Base-by-base conservation (phyloP, 2,329 filamentous ascomycete genomes). In the Bipolaris oryzae region DNA sequence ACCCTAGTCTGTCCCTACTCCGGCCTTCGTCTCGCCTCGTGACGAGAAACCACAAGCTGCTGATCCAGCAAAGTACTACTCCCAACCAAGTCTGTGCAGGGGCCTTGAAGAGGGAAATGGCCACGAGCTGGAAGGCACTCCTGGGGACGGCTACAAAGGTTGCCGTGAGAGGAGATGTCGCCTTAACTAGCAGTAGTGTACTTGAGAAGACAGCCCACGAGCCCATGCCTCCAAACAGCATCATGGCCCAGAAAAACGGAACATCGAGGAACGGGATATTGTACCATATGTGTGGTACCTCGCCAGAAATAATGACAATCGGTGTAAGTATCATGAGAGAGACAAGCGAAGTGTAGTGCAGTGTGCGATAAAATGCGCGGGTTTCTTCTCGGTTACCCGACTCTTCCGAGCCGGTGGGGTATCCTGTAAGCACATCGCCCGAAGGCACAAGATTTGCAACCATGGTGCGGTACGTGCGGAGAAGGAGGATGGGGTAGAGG, bases 231-330 rank as follows among this genome's bases (percentile, higher is more conserved):
- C 80, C 80, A 53, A 80, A 80, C 3, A 79, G 63, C 37, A 81
- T 78, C 76, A 84, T 80, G 39, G 84, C 71, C 82, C 82, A 84
- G 72, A 84, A 83, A 68, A 81, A 85, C 2, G 81, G 81, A 1
- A 84, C 80, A 55, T 84, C 82, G 10, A 84, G 76, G 69, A 83
- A 81, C 51, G 83, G 83, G 53, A 82, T 82, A 57, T 84, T 84
- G 16, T 79, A 77, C 50, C 75, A 74, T 33, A 85, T 82, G 53
- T 80, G 76, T 5, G 70, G 66, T 2, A 82, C 62, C 50, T 84
- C 82, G 31, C 82, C 82, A 1, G 79, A 81, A 16, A 84, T 58
- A 23, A 84, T 65, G 18, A 82, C 76, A 41, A 84, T 76, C 1
- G 82, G 82, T 1, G 79, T 75, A 38, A 84, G 76, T 2, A 84